These are phyloP conservation scores for Gossypium raimondii DNA, from an alignment of 345 rosid genomes.

Conservation along the genomic window DNA sequence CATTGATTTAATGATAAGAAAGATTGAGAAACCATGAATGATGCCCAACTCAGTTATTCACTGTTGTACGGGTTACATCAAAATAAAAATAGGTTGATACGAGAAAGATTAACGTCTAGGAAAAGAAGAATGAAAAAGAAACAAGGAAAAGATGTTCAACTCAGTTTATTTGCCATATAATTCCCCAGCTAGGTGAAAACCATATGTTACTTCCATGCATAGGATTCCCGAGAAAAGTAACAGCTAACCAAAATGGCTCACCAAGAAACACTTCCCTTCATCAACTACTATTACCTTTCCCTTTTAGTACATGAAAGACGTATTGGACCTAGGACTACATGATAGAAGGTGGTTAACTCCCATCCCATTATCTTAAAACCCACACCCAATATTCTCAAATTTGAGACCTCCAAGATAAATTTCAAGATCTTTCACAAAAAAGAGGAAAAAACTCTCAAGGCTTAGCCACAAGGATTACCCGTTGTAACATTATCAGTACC, in stretches of 20 bases:
- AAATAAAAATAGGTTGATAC: not conserved
- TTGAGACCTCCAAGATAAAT: slow-evolving; percentile 3
- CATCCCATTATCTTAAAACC: not conserved
- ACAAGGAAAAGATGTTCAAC: not conserved
- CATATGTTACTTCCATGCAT: not conserved
- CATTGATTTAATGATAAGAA: not conserved
- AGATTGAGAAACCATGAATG: not conserved
- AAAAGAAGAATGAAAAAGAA: not conserved
- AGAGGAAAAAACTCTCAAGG: not conserved
- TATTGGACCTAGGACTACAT: not conserved
- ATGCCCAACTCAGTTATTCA: not conserved
- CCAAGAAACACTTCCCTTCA: not conserved
- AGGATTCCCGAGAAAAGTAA: not conserved
- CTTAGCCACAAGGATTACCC: not conserved
- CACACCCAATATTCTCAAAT: not conserved
- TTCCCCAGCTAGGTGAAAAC: not conserved
- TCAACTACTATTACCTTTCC: not conserved
- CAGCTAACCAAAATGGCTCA: not conserved
- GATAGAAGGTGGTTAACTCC: not conserved
- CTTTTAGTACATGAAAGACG: not conserved
- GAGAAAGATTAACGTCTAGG: not conserved
- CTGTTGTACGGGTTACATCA: not conserved
- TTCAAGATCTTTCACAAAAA: not conserved
- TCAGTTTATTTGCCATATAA: not conserved
- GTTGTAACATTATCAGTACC: not conserved